Conservation (phyloP, 139 green algal genomes). For the Chlorella sp. region DNA sequence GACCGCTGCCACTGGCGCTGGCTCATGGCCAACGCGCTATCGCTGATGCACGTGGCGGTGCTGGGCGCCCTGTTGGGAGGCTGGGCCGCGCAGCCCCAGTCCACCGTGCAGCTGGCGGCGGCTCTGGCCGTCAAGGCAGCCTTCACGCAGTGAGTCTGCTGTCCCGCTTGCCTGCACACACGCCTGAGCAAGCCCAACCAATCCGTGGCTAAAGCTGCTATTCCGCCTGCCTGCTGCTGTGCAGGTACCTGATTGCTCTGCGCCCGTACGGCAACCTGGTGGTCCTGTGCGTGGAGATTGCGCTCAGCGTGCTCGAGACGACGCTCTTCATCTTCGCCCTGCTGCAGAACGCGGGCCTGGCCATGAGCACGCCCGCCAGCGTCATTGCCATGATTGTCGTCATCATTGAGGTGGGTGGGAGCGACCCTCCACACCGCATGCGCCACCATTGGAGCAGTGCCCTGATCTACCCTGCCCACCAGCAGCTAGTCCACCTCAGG, state of each 20-base stretch:
- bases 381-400: neutral
- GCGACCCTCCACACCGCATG: no score
- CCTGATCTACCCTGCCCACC: no score
- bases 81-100: neutral
- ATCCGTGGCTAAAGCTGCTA: no score
- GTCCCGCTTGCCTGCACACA: no score
- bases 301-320: neutral
- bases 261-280: neutral
- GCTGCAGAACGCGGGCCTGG: neutral
- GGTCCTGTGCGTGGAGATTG: neutral
- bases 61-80: neutral
- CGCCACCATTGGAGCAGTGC: no score
- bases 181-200: no score
- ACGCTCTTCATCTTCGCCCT: neutral
- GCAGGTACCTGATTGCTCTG: neutral
- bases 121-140: neutral
- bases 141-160: neutral
- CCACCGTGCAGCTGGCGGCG: neutral
- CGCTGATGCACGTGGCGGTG: neutral
- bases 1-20: neutral
- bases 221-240: neutral
- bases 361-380: neutral
- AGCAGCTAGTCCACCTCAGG: no score
- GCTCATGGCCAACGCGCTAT: neutral
- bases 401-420: neutral